Evolutionary conservation across 495 filamentous ascomycete species (phyloP).

Genomic region (Jackrogersella multiformis): DNA sequence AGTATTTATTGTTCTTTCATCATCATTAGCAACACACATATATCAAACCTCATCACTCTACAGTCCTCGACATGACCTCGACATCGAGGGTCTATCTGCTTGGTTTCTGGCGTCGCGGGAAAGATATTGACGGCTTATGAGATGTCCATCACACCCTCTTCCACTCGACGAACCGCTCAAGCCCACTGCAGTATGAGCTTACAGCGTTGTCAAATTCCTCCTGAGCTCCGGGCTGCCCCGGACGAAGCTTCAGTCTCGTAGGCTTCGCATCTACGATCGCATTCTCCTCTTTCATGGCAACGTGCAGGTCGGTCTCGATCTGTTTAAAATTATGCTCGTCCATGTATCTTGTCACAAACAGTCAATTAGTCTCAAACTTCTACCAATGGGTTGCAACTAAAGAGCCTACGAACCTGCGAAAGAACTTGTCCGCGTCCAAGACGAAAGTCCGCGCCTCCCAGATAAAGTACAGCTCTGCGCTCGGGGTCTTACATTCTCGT

Average conservation of each 20-base stretch:
- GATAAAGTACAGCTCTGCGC: slow-evolving; percentile 11
- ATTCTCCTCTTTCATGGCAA: slow-evolving; percentile 46
- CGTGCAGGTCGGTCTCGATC: background rate
- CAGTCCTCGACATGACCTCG: too few species aligned
- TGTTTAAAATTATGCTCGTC: background rate
- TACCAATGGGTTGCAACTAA: background rate
- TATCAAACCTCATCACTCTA: too few species aligned
- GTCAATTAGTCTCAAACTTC: background rate
- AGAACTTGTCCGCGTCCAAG: slow-evolving; percentile 19
- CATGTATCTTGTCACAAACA: slow-evolving; percentile 4
- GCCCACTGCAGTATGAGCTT: slow-evolving; percentile 14
- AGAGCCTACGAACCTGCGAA: slow-evolving; percentile 28
- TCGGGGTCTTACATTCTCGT: too few species aligned
- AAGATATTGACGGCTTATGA: too few species aligned
- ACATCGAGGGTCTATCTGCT: too few species aligned
- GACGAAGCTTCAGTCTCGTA: slow-evolving; percentile 44
- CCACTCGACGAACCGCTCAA: slow-evolving; percentile 55
- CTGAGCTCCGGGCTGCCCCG: slow-evolving; percentile 45
- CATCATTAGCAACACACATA: too few species aligned
- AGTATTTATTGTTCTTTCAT: too few species aligned
- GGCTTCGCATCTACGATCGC: slow-evolving; percentile 56
- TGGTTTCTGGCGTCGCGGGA: too few species aligned
- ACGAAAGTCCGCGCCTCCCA: slow-evolving; percentile 6
- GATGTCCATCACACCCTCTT: slow-evolving; percentile 22
- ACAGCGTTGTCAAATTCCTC: slow-evolving; percentile 46